Evolutionary conservation across 129 eudicot genomes (phyloP), one percentile per base, ranked within the genome.

Genomic region (Daucus carota): DNA sequence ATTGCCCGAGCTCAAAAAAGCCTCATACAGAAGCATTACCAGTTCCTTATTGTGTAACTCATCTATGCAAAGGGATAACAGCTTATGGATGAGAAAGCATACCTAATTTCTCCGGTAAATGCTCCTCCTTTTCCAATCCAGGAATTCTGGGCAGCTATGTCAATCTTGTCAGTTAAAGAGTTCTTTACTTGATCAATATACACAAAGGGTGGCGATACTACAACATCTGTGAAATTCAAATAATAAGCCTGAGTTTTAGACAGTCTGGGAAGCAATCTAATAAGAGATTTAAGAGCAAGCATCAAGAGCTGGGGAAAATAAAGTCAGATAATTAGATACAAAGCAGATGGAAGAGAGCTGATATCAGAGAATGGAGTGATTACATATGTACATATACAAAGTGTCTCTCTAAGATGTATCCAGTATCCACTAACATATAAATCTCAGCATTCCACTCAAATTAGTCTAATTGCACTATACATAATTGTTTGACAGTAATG

Each of bases 51-150:
- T 45, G 48, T 20, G 74, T 54, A 47, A 52, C 38, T 5, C 50
- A 10, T 16, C 67, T 20, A 59, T 47, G 47, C 75, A 63, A 70
- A 75, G 44, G 26, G 79, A 62, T 31, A 13, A 50, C 43, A 12
- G n/a, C 22, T 42, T 36, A 20, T 70, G 74, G 46, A 41, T 47
- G 47, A 59, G 20, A 43, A 77, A n/a, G 70, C 80, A 50, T 43
- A 89, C 98, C 98, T 91, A 87, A 94, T 94, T 80, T 94, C 98
- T 69, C 98, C 97, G 0, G 98, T 94, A 73, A 89, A 94, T 57
- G 97, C 98, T 78, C 98, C 98, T 76, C 98, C 98, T 75, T 94
- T 94, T n/a, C 97, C 97, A 46, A 81, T 91, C 98, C 98, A 94
- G 80, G 93, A 94, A 83, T 94, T 94, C 79, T 91, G 98, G 67